A percentile compares a stretch with the other conserved stretches of the same genome.
phyloP scores from a whole-genome alignment of 225 moss, liverwort and hornwort genomes.

The Marchantia polymorpha region DNA sequence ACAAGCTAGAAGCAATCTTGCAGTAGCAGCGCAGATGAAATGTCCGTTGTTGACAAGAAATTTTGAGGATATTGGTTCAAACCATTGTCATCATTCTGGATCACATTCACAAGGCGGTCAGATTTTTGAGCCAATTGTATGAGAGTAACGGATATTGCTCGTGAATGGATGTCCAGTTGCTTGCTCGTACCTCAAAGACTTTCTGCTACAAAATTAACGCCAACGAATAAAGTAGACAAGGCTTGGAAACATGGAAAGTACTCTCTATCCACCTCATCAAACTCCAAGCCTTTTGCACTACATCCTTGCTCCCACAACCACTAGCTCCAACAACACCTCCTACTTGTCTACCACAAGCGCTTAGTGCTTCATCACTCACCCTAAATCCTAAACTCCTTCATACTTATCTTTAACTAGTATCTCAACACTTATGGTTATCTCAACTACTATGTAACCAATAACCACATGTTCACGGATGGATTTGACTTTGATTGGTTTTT shows the following conservation, averaged over 20 bases:
- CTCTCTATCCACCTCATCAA: no score
- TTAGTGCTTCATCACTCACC: no score
- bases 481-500: no score
- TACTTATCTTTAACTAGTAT: no score
- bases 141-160: constrained; percentile 79
- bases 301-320: constrained; percentile 60
- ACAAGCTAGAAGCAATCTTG: constrained; percentile 78
- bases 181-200: constrained; percentile 76
- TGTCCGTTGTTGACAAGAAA: constrained; percentile 70
- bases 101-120: constrained; percentile 79
- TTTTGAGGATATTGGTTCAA: constrained; percentile 79
- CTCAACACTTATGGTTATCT: no score
- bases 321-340: no score
- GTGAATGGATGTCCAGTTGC: constrained; percentile 72
- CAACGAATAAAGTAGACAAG: constrained; percentile 69
- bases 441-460: no score
- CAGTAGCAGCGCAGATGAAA: constrained; percentile 68
- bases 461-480: no score
- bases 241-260: constrained; percentile 61
- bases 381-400: no score
- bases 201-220: constrained; percentile 81
- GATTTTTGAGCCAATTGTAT: constrained; percentile 79
- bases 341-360: no score
- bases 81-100: constrained; percentile 99
- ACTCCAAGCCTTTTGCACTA: constrained; percentile 71